These are phyloP conservation scores for Alternaria alternata DNA, from an alignment of 2,329 filamentous ascomycete species.

Conservation along the genomic window DNA sequence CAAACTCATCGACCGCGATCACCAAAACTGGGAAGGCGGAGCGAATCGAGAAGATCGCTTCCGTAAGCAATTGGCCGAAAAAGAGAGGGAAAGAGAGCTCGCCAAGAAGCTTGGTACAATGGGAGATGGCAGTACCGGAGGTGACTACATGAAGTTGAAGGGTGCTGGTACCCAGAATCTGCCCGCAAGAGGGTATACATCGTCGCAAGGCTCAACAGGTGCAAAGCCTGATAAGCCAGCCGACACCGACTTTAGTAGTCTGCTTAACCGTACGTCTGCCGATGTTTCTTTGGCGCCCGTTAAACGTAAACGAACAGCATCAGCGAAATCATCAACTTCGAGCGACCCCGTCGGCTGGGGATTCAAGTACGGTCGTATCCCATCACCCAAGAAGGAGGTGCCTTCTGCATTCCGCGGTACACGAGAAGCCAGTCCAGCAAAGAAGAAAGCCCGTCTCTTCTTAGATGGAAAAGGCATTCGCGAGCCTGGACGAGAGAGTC, in stretches of 20 bases:
- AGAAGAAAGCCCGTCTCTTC: constrained; percentile 59
- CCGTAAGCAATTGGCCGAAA: constrained; percentile 69
- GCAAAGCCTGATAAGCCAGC: constrained; percentile 26
- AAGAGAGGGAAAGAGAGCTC: constrained; percentile 77
- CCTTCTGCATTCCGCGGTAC: constrained; percentile 37
- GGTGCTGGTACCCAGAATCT: constrained; percentile 28
- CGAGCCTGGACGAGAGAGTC: constrained; percentile 58
- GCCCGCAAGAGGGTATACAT: constrained; percentile 27
- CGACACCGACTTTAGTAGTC: constrained; percentile 49
- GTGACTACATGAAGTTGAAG: constrained; percentile 70
- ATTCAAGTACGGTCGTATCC: constrained; percentile 51
- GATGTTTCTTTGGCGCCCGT: constrained; percentile 54
- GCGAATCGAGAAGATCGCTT: constrained; percentile 71
- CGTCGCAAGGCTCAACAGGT: constrained; percentile 24
- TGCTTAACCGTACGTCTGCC: constrained; percentile 55
- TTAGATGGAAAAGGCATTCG: constrained; percentile 59
- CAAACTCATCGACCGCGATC: constrained; percentile 69
- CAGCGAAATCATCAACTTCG: constrained; percentile 40
- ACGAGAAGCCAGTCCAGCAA: constrained; percentile 49
- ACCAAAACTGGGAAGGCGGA: constrained; percentile 54
- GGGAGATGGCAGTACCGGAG: constrained; percentile 69
- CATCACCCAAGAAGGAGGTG: constrained; percentile 45
- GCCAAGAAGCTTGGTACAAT: constrained; percentile 71
- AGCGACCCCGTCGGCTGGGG: constrained; percentile 57
- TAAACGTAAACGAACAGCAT: constrained; percentile 53